Percentiles rank a stretch among this genome's conserved stretches.
Evolutionary conservation across 2,329 filamentous ascomycete genomes (phyloP).

Genomic region (Aspergillus sp.): DNA sequence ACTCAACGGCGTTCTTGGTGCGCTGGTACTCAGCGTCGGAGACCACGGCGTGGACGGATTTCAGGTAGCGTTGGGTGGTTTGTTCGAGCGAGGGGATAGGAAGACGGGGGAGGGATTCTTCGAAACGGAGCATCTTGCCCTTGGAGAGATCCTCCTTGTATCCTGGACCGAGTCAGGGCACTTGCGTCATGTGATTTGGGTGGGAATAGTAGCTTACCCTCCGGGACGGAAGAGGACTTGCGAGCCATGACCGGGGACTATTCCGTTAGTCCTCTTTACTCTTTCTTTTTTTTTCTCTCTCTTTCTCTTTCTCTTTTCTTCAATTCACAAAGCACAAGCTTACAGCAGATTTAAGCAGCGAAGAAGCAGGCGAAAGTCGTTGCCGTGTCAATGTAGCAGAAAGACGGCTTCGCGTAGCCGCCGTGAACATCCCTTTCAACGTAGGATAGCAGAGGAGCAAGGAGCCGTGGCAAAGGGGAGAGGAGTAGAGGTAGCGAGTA

Average conservation of each 20-base stretch:
- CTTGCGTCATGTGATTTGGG: conserved; percentile 11
- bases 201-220: conserved; percentile 27
- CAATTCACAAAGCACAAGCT: background rate
- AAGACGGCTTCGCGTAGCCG: conserved; percentile 37
- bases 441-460: conserved; percentile 2
- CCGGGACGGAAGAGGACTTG: conserved; percentile 38
- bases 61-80: conserved; percentile 56
- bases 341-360: conserved; percentile 23
- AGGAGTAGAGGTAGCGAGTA: conserved; percentile 3
- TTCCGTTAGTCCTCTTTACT: conserved; percentile 5
- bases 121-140: conserved; percentile 57
- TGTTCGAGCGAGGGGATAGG: conserved; percentile 58
- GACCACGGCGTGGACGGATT: conserved; percentile 57
- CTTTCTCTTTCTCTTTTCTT: too few species aligned
- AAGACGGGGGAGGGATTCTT: conserved; percentile 55
- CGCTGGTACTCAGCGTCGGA: conserved; percentile 50
- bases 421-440: conserved; percentile 34
- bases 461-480: conserved; percentile 4
- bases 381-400: conserved; percentile 33
- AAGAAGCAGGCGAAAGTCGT: conserved; percentile 25
- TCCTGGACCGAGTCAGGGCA: conserved; percentile 33
- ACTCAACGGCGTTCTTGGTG: conserved; percentile 71
- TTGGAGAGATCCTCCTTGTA: conserved; percentile 58
- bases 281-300: background rate
- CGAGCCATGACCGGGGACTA: conserved; percentile 35